These are phyloP conservation scores for Penicillium sp. DNA, from an alignment of 2,329 filamentous ascomycete species.

Conservation along the genomic window DNA sequence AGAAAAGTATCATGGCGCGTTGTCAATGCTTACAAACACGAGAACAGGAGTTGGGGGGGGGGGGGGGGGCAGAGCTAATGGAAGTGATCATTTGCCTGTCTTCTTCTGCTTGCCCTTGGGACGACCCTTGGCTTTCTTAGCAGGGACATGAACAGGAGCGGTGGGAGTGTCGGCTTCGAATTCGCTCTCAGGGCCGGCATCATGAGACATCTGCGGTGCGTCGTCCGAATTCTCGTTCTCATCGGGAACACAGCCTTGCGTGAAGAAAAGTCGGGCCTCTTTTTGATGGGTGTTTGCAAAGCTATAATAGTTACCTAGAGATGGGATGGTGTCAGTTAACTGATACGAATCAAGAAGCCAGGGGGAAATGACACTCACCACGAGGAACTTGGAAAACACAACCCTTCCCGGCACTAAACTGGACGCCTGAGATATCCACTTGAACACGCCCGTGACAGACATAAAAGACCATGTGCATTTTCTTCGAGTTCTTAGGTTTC, in stretches of 20 bases:
- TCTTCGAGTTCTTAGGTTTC: constrained; percentile 83
- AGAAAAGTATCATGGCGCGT: constrained; percentile 21
- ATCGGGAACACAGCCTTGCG: constrained; percentile 71
- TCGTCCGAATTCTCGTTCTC: constrained; percentile 27
- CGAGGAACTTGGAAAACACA: constrained; percentile 93
- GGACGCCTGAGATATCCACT: constrained; percentile 60
- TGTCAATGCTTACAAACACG: constrained; percentile 10
- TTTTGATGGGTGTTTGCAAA: constrained; percentile 76
- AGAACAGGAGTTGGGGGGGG: background rate
- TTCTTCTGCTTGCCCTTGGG: constrained; percentile 39
- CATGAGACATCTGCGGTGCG: constrained; percentile 3
- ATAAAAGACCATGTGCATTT: constrained; percentile 97
- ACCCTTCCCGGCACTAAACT: constrained; percentile 79
- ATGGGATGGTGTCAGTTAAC: background rate
- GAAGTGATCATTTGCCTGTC: constrained; percentile 17
- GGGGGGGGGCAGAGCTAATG: background rate
- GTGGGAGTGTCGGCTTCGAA: constrained; percentile 14
- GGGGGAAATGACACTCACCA: constrained; percentile 59
- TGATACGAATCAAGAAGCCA: background rate
- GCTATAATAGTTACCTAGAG: constrained; percentile 83
- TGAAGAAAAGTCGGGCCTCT: constrained; percentile 81
- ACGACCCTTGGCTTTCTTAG: constrained; percentile 23
- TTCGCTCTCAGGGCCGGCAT: constrained; percentile 16
- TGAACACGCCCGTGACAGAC: constrained; percentile 78
- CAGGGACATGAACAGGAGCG: constrained; percentile 9